These are phyloP conservation scores for Suillus clintonianus DNA, from an alignment of 768 basidiomycete species.

Conservation along the genomic window DNA sequence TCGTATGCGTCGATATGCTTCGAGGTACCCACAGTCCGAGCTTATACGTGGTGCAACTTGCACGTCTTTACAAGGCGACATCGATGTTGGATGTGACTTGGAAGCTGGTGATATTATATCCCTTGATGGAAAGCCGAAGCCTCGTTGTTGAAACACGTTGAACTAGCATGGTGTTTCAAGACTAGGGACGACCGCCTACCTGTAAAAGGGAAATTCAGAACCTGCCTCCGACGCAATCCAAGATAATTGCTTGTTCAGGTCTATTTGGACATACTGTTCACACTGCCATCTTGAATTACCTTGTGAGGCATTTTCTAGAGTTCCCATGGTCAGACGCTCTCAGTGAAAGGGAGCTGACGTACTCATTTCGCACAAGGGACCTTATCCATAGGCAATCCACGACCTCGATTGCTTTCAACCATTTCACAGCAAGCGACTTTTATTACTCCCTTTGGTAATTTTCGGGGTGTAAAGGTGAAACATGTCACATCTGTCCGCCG, in stretches of 20 bases:
- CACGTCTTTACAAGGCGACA: background rate
- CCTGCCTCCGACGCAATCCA: constrained; percentile 19
- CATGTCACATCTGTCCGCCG: constrained; percentile 13
- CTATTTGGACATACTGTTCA: constrained; percentile 3
- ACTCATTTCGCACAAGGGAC: constrained; percentile 29
- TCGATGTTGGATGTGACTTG: background rate
- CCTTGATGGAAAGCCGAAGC: background rate
- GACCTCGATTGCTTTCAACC: constrained; percentile 13
- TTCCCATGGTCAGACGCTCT: background rate
- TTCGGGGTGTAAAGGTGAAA: constrained; percentile 15
- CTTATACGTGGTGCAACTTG: background rate
- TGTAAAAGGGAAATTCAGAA: constrained; percentile 23
- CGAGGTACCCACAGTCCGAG: background rate
- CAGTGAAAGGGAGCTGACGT: constrained; percentile 28
- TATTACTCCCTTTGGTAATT: constrained; percentile 31
- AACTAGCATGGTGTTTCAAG: background rate
- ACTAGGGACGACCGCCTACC: too few relatives aligned
- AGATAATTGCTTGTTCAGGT: constrained; percentile 20
- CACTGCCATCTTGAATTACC: constrained; percentile 27
- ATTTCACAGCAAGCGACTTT: constrained; percentile 18
- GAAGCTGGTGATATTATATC: background rate
- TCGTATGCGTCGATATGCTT: background rate
- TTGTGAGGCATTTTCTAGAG: constrained; percentile 18
- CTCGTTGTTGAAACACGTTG: background rate
- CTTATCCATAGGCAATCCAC: constrained; percentile 26